A percentile compares a stretch with the other conserved stretches of the same genome.
Evolutionary conservation across 345 rosid species (phyloP).

Genomic region (Citrus inodora): DNA sequence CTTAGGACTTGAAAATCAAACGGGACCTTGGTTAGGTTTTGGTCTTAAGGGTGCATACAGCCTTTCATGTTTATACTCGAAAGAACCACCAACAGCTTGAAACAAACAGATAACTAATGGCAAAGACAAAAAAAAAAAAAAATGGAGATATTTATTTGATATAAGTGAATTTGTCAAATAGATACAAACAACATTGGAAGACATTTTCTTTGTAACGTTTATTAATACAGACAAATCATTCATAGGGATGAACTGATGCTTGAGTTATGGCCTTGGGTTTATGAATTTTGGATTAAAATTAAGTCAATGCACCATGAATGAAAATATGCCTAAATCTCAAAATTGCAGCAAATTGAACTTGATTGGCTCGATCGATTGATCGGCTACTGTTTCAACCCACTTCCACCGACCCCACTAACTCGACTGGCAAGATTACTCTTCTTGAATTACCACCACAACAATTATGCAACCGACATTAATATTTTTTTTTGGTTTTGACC

Average conservation of each 20-base stretch:
- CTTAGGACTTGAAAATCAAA: background rate
- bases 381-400: background rate
- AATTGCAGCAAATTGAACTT: background rate
- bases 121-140: background rate
- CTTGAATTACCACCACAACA: background rate
- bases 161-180: background rate
- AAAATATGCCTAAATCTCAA: background rate
- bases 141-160: background rate
- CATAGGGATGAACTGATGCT: background rate
- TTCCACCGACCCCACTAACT: conserved; percentile 16
- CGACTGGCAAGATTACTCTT: background rate
- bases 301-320: background rate
- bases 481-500: no score
- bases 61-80: background rate
- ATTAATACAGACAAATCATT: background rate
- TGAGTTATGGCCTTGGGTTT: background rate
- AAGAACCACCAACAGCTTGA: background rate
- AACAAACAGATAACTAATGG: background rate
- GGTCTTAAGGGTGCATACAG: background rate
- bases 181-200: background rate
- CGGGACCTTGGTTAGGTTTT: background rate
- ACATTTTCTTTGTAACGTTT: background rate
- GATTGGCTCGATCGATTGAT: background rate
- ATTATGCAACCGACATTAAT: conserved; percentile 12
- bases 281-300: background rate